phyloP scores from a whole-genome alignment of 148 eudicot genomes.

The Diospyros lotus region DNA sequence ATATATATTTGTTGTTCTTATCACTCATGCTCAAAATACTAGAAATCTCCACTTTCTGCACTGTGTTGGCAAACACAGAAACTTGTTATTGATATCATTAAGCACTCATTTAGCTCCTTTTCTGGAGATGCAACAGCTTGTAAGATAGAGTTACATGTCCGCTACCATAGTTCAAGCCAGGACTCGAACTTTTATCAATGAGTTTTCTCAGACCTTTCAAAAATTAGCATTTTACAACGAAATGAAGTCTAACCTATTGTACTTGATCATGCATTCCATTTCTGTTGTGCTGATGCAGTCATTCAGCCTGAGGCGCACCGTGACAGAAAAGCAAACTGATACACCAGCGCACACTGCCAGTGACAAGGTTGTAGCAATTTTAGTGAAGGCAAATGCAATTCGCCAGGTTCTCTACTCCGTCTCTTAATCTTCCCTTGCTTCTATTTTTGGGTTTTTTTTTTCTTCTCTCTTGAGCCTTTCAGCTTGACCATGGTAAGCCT shows the following conservation, averaged over 20 bases:
- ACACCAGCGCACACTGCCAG: conserved; percentile 33
- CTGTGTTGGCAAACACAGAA: no score
- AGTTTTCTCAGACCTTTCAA: background rate
- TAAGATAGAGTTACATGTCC: background rate
- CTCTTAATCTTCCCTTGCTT: conserved; percentile 7
- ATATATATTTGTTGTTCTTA: no score
- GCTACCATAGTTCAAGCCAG: background rate
- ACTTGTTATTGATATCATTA: background rate
- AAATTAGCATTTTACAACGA: background rate
- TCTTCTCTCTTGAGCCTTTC: no score
- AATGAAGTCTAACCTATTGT: background rate
- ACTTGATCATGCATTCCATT: background rate
- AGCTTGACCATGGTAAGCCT: no score
- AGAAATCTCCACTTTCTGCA: no score
- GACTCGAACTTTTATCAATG: background rate
- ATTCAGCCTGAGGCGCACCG: conserved; percentile 64
- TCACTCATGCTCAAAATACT: no score
- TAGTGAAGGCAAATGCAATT: conserved; percentile 86
- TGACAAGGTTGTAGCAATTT: conserved; percentile 64
- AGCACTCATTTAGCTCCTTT: background rate
- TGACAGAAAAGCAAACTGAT: conserved; percentile 34
- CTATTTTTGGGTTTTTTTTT: background rate
- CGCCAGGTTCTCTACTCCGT: conserved; percentile 52
- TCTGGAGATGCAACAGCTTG: background rate
- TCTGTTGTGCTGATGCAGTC: conserved; percentile 41